Conservation (phyloP, 768 basidiomycete species). For the Solioccasus polychromus region DNA sequence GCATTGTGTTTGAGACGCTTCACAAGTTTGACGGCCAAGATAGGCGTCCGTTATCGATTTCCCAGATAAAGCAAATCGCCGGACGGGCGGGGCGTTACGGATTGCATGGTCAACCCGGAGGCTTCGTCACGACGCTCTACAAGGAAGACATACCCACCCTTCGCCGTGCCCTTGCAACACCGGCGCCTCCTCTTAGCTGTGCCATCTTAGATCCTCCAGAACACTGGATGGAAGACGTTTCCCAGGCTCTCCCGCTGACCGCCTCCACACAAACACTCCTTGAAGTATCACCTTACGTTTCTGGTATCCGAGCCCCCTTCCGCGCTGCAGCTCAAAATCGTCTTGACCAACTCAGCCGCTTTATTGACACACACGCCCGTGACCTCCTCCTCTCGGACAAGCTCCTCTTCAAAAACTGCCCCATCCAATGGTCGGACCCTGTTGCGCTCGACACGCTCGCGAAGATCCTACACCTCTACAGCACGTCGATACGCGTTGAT, state of each 20-base stretch:
- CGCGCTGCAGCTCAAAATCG: slow-evolving; percentile 34
- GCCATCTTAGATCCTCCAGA: slow-evolving; percentile 45
- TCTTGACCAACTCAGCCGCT: slow-evolving; percentile 32
- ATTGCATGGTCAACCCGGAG: slow-evolving; percentile 52
- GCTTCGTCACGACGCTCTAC: slow-evolving; percentile 72
- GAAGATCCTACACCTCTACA: slow-evolving; percentile 35
- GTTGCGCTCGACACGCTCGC: slow-evolving; percentile 17
- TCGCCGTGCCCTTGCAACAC: slow-evolving; percentile 47
- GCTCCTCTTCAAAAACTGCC: slow-evolving; percentile 46
- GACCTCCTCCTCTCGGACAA: slow-evolving; percentile 46
- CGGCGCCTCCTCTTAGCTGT: slow-evolving; percentile 47
- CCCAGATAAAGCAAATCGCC: slow-evolving; percentile 91
- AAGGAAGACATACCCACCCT: slow-evolving; percentile 61
- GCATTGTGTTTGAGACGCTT: slow-evolving; percentile 74
- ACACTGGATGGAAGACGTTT: slow-evolving; percentile 26
- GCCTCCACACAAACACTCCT: slow-evolving; percentile 42
- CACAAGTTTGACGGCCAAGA: slow-evolving; percentile 59
- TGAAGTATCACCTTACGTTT: slow-evolving; percentile 48
- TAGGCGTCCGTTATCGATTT: slow-evolving; percentile 51
- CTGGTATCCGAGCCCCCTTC: slow-evolving; percentile 42
- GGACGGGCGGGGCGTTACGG: slow-evolving; percentile 92
- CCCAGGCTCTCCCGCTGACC: slow-evolving; percentile 42
- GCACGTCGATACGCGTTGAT: slow-evolving; percentile 20
- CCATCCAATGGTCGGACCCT: slow-evolving; percentile 32
- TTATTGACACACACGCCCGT: slow-evolving; percentile 41